Evolutionary conservation across 2,329 filamentous ascomycete species (phyloP).

Genomic region (Blastomyces percursus): DNA sequence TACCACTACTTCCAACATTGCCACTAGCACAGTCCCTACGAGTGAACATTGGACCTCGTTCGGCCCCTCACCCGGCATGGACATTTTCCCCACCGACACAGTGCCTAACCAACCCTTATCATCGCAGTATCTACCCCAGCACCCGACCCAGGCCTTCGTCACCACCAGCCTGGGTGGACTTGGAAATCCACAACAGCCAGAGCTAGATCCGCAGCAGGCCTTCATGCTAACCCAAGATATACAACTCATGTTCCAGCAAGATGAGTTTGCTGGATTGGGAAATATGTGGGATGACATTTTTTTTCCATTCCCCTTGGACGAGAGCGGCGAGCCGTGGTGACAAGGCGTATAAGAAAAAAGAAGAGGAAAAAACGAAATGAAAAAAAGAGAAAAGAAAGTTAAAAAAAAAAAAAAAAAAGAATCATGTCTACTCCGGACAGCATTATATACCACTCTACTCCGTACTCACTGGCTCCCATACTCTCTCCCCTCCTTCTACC

Average conservation of each 20-base stretch:
- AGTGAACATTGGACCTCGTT: neutral
- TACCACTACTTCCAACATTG: neutral
- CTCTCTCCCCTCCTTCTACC: neutral
- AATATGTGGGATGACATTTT: constrained; percentile 14
- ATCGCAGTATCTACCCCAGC: neutral
- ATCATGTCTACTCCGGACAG: neutral
- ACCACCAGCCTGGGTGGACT: neutral
- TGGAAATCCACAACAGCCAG: neutral
- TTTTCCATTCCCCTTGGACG: constrained; percentile 7
- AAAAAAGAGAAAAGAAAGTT: neutral
- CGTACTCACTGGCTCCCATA: neutral
- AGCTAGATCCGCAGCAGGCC: neutral
- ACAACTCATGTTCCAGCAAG: neutral
- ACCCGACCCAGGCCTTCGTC: neutral
- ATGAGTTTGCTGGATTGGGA: constrained; percentile 4
- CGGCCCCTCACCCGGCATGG: neutral
- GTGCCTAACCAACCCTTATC: neutral
- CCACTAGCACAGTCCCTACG: neutral
- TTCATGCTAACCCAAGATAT: neutral
- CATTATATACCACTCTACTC: neutral
- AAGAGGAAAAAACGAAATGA: neutral
- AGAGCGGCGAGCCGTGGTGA: neutral
- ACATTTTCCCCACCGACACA: neutral
- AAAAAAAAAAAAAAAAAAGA: neutral
- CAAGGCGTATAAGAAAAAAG: neutral